phyloP scores from a whole-genome alignment of 805 yeast species.

The Saturnispora galanensis region DNA sequence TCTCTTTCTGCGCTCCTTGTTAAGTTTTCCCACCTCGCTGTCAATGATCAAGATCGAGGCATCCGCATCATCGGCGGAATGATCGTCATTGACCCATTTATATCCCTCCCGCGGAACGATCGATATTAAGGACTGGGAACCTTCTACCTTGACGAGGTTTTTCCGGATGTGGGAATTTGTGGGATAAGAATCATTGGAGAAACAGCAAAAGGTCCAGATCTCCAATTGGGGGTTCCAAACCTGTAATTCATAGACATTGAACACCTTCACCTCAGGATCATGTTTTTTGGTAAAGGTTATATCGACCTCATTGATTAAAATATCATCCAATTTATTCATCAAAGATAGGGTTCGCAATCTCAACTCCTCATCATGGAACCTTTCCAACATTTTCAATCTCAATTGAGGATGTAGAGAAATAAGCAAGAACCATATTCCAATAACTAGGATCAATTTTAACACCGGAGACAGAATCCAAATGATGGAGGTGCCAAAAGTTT shows the following conservation, averaged over 20 bases:
- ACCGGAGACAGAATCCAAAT: slow-evolving; percentile 18
- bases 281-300: slow-evolving; percentile 26
- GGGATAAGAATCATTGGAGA: slow-evolving; percentile 43
- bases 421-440: slow-evolving; percentile 40
- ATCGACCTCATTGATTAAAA: slow-evolving; percentile 31
- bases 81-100: slow-evolving; percentile 30
- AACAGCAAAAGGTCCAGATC: slow-evolving; percentile 60
- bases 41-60: slow-evolving; percentile 2
- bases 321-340: slow-evolving; percentile 40
- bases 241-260: slow-evolving; percentile 65
- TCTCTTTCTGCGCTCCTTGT: slow-evolving; percentile 5
- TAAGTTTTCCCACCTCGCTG: slow-evolving; percentile 4
- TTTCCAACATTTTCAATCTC: slow-evolving; percentile 36
- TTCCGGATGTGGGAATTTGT: slow-evolving; percentile 35
- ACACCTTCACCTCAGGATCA: slow-evolving; percentile 34
- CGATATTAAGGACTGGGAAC: slow-evolving; percentile 25
- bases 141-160: slow-evolving; percentile 20
- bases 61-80: slow-evolving; percentile 1
- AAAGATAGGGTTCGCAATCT: slow-evolving; percentile 39
- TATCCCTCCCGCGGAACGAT: slow-evolving; percentile 53
- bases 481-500: slow-evolving; percentile 23
- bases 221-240: slow-evolving; percentile 36
- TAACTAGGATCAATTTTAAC: slow-evolving; percentile 27
- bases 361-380: slow-evolving; percentile 54
- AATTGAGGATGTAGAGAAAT: slow-evolving; percentile 44